Conservation (phyloP, 2,329 filamentous ascomycete species). For the Stemphylium beticola region DNA sequence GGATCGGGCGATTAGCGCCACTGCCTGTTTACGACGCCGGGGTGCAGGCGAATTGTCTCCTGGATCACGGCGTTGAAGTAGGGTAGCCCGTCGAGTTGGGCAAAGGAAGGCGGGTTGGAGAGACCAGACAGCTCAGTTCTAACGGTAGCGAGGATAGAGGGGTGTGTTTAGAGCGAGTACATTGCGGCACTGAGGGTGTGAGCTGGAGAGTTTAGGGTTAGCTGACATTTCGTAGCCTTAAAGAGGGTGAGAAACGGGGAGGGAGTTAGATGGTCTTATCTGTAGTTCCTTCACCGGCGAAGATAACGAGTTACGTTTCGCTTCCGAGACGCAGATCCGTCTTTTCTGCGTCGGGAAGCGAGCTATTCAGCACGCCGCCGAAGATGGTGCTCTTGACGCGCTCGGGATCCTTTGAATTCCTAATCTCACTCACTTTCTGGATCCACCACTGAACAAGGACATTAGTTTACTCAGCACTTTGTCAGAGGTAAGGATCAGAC, state of each 20-base stretch:
- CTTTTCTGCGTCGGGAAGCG: not conserved
- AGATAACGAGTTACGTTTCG: not conserved
- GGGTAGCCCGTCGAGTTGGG: not conserved
- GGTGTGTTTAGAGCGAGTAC: not conserved
- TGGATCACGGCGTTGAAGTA: not conserved
- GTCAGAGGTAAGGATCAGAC: not conserved
- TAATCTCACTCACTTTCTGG: not conserved
- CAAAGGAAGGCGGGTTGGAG: not conserved
- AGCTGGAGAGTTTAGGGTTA: not conserved
- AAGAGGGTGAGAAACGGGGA: not conserved
- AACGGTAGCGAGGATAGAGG: not conserved
- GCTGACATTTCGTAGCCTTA: not conserved
- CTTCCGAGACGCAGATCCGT: not conserved
- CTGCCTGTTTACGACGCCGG: not conserved
- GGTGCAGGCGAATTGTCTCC: not conserved
- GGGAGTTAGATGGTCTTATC: not conserved
- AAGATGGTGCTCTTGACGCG: not conserved
- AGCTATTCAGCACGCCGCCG: not conserved
- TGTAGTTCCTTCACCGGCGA: not conserved
- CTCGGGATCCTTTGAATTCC: not conserved
- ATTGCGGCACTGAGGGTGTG: not conserved
- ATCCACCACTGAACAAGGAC: not conserved
- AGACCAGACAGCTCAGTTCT: not conserved
- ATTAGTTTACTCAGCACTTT: not conserved
- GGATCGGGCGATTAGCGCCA: not conserved